A percentile compares a stretch with the other conserved stretches of the same genome.
Conservation (phyloP, 495 filamentous ascomycete species). For the Lophium mytilinum region DNA sequence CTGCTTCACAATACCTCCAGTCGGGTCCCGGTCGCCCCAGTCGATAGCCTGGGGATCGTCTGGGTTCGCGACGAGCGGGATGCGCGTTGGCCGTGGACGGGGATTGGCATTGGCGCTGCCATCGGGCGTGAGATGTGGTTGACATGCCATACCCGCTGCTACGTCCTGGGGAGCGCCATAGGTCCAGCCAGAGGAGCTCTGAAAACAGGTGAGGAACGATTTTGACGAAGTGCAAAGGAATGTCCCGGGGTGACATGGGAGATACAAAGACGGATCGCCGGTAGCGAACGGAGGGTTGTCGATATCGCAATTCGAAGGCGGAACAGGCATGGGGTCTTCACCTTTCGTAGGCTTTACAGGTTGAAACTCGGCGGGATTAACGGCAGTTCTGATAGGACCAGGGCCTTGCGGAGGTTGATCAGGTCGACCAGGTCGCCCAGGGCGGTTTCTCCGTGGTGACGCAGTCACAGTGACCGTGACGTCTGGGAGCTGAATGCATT, state of each 20-base stretch:
- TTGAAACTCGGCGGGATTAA: not conserved
- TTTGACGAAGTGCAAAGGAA: slow-evolving; percentile 28
- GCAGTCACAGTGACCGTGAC: not conserved
- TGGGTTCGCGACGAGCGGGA: too few species aligned
- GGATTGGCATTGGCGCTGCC: too few species aligned
- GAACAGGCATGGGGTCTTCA: not conserved
- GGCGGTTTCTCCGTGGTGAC: not conserved
- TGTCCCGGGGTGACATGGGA: slow-evolving; percentile 30
- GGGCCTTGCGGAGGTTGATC: too few species aligned
- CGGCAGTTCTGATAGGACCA: too few species aligned
- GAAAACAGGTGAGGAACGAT: slow-evolving; percentile 27
- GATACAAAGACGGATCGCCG: slow-evolving; percentile 15
- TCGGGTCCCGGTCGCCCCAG: not conserved
- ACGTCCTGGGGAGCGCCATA: slow-evolving; percentile 24
- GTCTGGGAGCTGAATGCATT: not conserved
- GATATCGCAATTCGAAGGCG: not conserved
- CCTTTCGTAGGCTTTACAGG: not conserved
- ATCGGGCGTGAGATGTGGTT: slow-evolving; percentile 11
- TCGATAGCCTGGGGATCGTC: too few species aligned
- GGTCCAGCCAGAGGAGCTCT: slow-evolving; percentile 11
- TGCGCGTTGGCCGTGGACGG: too few species aligned
- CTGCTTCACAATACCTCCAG: not conserved
- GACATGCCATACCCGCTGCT: slow-evolving; percentile 26
- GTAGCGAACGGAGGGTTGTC: slow-evolving; percentile 15
- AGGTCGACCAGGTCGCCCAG: too few species aligned